Base-by-base conservation (phyloP, 345 rosid genomes). In the Hibiscus mutabilis region DNA sequence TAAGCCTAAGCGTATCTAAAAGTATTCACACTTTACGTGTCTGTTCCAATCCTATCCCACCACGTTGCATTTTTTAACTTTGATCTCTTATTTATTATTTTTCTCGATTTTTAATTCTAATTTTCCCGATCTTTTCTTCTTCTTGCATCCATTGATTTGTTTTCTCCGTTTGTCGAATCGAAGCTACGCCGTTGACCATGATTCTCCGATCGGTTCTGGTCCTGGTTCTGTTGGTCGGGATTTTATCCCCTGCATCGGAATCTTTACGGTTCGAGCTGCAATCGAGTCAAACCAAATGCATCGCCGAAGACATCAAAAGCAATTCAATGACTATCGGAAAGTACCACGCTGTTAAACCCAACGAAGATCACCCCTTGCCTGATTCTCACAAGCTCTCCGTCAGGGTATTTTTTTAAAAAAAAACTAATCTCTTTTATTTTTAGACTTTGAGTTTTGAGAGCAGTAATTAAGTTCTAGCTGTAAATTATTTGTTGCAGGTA, bases 291-390 rank as follows among this genome's bases (percentile, higher is more conserved):
- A 88, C 96, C 4, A 95, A 89, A 70, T 95, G 99, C 79, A 89
- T 95, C 77, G 72, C 94, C 19, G 98, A 95, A 52, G 99, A 95
- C 81, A 86, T 95, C 74, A 86, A 86, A 72, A 84, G 82, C 89
- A 86, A 84, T 72, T 76, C 99, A 15, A 84, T 95, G 98, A 84
- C 91, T 37, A 94, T 95, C 71, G 99, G 99, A 1, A 92, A 92
- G 79, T 95, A 90, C 84, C 57, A 53, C 86, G 74, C 92, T 76
- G 86, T 89, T 16, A 95, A 90, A 56, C 90, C 85, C 5, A 73
- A 84, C 75, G 91, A 90, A 22, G 84, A 80, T 66, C 87, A 86
- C 0, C 91, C 94, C 15, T 68, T 88, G 59, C 91, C 97, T 14
- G 87, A 84, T 0, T 84, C 97, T 56, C 90, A 89, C 82, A 86